Base-by-base conservation (phyloP, 108 stramenopile genomes). In the Bacterosira constricta region DNA sequence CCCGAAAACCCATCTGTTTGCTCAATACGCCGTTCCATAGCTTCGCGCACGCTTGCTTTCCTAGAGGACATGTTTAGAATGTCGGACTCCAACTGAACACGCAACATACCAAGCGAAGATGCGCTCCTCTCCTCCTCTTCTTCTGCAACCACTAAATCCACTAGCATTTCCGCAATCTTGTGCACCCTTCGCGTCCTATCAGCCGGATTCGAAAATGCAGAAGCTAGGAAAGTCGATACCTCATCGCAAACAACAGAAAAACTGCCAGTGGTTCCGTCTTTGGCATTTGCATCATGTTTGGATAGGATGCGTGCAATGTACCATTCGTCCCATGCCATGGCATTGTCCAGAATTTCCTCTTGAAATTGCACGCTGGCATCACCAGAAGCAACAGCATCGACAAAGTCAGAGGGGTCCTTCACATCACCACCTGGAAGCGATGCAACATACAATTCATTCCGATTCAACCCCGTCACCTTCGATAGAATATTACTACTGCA, bases 391-490 rank as follows among this genome's bases (percentile, higher is more conserved):
- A 68, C 50, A 53, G 54, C 45, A 63, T 88, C 85, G 26, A 93
- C 56, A 51, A 81, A 97, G 15, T 95, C 94, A 2, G 90, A 88
- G 6, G 96, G 92, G 68, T 97, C 96, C 71, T 93, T 95, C 45
- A 86, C 35, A 18, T 67, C 75, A 8, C 59, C 77, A 11, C 59
- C 77, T 15, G 91, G 90, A 20, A 93, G 71, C 8, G 69, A 57
- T 34, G 91, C 90, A 21, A 97, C 89, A 38, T 69, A 58, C 7
- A 93, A 36, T 26, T 90, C 82, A 20, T 89, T 74, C 26, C 74
- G 75, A 25, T 68, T 71, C 18, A 76, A 42, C 53, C 83, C 85
- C 5, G 57, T 46, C 23, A 77, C 70, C 15, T 83, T 75, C 32
- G 65, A 55, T 11, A 94, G 61, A 29, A 90, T 71, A 20, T 78